Evolutionary conservation across 73 alveolate genomes (phyloP).

Genomic region (Stentor roeselii): DNA sequence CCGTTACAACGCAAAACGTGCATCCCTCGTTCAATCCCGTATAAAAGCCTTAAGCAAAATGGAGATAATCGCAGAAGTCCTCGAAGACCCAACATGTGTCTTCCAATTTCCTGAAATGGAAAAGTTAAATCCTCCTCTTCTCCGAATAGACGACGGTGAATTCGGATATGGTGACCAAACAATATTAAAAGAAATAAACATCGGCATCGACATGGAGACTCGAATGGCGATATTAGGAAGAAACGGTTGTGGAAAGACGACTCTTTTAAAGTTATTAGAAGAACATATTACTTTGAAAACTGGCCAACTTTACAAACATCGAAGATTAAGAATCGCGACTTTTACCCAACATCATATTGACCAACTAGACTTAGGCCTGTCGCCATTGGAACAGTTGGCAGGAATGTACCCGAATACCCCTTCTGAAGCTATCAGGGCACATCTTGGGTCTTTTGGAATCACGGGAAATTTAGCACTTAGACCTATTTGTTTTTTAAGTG

Average conservation of each 20-base stretch:
- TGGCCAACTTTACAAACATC: constrained; percentile 35
- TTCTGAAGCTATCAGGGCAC: constrained; percentile 89
- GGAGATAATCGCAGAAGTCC: constrained; percentile 95
- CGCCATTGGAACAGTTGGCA: constrained; percentile 95
- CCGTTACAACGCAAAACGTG: constrained; percentile 98
- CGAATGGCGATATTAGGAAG: constrained; percentile 99
- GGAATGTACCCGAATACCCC: constrained; percentile 76
- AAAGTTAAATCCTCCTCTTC: constrained; percentile 92
- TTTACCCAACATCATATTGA: constrained; percentile 98
- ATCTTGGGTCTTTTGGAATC: constrained; percentile 94
- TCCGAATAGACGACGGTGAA: constrained; percentile 90
- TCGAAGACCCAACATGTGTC: constrained; percentile 97
- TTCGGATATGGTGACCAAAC: constrained; percentile 83
- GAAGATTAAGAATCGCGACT: constrained; percentile 30
- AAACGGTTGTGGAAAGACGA: constrained; percentile 99
- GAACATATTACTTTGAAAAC: constrained; percentile 82
- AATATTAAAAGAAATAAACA: constrained; percentile 81
- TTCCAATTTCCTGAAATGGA: constrained; percentile 98
- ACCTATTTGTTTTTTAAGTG: constrained; percentile 96
- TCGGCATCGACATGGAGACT: constrained; percentile 96
- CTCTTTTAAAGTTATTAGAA: constrained; percentile 92
- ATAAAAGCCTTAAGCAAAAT: constrained; percentile 90
- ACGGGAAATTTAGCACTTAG: constrained; percentile 89
- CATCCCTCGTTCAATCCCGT: constrained; percentile 95
- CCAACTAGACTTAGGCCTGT: constrained; percentile 82